Evolutionary conservation across 2,329 filamentous ascomycete species (phyloP).

Genomic region (Verticillium albo-atrum): DNA sequence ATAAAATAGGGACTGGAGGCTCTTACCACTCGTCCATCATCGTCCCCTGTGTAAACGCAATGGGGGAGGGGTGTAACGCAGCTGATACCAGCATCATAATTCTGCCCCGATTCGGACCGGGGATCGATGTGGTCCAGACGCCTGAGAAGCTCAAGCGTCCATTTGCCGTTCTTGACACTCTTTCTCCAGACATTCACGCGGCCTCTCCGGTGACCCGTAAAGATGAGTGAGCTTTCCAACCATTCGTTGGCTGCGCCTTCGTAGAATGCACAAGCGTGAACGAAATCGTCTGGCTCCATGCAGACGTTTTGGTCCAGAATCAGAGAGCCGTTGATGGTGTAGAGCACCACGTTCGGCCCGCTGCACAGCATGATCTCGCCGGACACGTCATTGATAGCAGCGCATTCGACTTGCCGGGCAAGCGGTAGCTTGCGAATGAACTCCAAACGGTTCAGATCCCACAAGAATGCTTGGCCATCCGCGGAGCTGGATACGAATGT

Average conservation of each 20-base stretch:
- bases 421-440: conserved; percentile 73
- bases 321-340: conserved; percentile 81
- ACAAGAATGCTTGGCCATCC: conserved; percentile 81
- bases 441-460: conserved; percentile 88
- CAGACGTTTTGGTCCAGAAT: conserved; percentile 81
- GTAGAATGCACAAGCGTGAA: conserved; percentile 85
- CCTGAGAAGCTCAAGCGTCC: conserved; percentile 74
- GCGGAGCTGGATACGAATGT: conserved; percentile 78
- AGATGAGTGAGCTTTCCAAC: conserved; percentile 79
- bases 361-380: conserved; percentile 86
- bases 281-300: conserved; percentile 63
- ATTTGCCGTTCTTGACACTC: conserved; percentile 56
- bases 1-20: rapidly evolving
- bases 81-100: conserved; percentile 68
- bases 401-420: conserved; percentile 61
- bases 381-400: conserved; percentile 82
- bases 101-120: conserved; percentile 54
- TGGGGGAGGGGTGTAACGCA: conserved; percentile 81
- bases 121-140: conserved; percentile 75
- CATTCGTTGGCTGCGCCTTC: conserved; percentile 89
- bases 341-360: conserved; percentile 69
- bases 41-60: conserved; percentile 88
- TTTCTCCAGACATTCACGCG: conserved; percentile 75
- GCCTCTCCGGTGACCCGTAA: conserved; percentile 82
- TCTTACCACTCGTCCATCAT: conserved; percentile 79